Evolutionary conservation across 768 basidiomycete genomes (phyloP).

Genomic region (Myochromella boudieri): DNA sequence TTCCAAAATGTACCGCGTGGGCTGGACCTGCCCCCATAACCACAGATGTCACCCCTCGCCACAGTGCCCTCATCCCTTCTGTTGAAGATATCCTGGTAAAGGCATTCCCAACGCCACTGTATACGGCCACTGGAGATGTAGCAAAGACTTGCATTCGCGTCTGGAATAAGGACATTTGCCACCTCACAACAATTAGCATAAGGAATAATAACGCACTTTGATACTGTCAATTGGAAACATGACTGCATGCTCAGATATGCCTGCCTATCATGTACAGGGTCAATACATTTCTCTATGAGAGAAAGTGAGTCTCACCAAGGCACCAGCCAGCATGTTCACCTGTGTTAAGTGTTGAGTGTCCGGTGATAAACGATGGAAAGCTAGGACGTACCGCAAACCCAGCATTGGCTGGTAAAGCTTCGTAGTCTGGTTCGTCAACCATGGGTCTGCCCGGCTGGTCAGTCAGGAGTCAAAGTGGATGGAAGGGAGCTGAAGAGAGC

Average conservation of each 20-base stretch:
- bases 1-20: conserved; percentile 97
- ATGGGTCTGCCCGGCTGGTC: too few species aligned
- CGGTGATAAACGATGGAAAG: conserved; percentile 1
- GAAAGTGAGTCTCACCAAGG: conserved; percentile 63
- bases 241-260: conserved; percentile 97
- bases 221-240: conserved; percentile 99
- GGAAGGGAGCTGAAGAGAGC: too few species aligned
- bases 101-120: conserved; percentile 88
- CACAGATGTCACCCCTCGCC: conserved; percentile 96
- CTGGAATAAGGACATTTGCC: conserved; percentile 38
- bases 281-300: neutral
- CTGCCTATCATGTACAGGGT: conserved; percentile 59
- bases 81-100: conserved; percentile 91
- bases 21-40: conserved; percentile 97
- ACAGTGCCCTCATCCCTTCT: conserved; percentile 87
- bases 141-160: conserved; percentile 99
- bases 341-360: conserved; percentile 26
- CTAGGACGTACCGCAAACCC: conserved; percentile 65
- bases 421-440: conserved; percentile 49
- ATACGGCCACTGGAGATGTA: conserved; percentile 80
- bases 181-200: neutral
- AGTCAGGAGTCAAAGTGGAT: too few species aligned
- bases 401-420: conserved; percentile 65
- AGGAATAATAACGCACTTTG: conserved; percentile 60
- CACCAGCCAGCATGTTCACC: conserved; percentile 98